Evolutionary conservation across 345 rosid species (phyloP).

Genomic region (Cardamine chenopodiifolia): DNA sequence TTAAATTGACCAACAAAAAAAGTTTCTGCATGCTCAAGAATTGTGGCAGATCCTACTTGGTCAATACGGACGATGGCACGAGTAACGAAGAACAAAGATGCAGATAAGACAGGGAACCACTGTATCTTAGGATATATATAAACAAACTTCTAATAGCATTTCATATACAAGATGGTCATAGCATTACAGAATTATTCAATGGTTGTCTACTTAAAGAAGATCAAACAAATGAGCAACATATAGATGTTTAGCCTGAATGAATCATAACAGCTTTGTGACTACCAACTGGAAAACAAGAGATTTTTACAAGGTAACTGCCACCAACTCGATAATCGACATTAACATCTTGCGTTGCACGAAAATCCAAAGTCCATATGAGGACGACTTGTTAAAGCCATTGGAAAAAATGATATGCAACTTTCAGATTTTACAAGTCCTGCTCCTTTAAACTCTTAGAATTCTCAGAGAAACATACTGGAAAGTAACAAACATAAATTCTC

Average conservation of each 20-base stretch:
- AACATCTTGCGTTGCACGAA: neutral
- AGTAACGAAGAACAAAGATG: neutral
- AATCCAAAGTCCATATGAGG: neutral
- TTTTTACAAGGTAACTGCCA: neutral
- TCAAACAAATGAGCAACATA: neutral
- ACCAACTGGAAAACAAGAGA: neutral
- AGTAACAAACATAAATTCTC: neutral
- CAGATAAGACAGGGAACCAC: neutral
- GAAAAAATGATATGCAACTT: neutral
- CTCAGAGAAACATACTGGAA: neutral
- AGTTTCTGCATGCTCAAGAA: neutral
- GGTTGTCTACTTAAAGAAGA: neutral
- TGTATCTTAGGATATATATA: neutral
- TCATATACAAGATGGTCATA: neutral
- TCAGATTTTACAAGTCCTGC: neutral
- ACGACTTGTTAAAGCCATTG: neutral
- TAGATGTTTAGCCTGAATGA: neutral
- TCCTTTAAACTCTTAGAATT: neutral
- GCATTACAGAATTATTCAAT: neutral
- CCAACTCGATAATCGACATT: neutral
- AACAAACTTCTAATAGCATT: neutral
- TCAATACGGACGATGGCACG: neutral
- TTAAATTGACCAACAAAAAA: neutral
- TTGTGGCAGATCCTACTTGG: neutral
- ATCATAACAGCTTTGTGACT: slow-evolving; percentile 1